phyloP scores from a whole-genome alignment of 2,329 filamentous ascomycete species.

The Scedosporium minutisporum region DNA sequence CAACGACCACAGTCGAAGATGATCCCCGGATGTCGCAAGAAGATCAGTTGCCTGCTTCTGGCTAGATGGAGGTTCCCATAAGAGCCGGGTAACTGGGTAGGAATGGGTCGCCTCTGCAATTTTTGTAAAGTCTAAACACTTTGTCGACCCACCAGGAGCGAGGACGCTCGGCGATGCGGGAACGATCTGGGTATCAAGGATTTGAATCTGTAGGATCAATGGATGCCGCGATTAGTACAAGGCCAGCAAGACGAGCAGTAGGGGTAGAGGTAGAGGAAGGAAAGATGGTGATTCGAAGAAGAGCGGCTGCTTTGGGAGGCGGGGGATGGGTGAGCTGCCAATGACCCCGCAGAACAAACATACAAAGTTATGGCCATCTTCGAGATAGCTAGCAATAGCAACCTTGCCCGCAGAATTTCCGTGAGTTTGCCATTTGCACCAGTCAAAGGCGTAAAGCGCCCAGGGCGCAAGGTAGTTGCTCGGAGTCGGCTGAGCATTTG shows the following conservation, averaged over 20 bases:
- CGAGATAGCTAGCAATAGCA: constrained; percentile 89
- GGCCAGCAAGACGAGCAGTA: constrained; percentile 1
- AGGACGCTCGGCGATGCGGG: constrained; percentile 51
- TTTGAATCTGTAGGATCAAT: constrained; percentile 66
- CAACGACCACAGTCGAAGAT: constrained; percentile 87
- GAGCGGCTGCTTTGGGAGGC: not conserved
- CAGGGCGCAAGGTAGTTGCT: constrained; percentile 93
- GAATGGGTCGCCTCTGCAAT: constrained; percentile 95
- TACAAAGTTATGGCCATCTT: constrained; percentile 98
- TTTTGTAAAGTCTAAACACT: constrained; percentile 81
- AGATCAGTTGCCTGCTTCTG: constrained; percentile 94
- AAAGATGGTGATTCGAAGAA: not conserved
- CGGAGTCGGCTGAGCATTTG: constrained; percentile 57
- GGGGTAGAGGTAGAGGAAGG: not conserved
- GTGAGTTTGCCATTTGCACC: constrained; percentile 95
- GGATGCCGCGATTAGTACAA: not conserved
- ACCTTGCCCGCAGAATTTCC: constrained; percentile 79
- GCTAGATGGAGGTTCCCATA: constrained; percentile 93
- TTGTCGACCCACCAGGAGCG: constrained; percentile 59
- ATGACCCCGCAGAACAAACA: constrained; percentile 18
- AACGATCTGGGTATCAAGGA: constrained; percentile 73
- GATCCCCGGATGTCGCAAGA: constrained; percentile 88
- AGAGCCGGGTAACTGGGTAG: constrained; percentile 86
- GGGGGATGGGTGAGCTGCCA: not conserved
- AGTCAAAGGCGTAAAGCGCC: constrained; percentile 94